Conservation (phyloP, 192 early-diverging fungal species). For the Mortierella antarctica region DNA sequence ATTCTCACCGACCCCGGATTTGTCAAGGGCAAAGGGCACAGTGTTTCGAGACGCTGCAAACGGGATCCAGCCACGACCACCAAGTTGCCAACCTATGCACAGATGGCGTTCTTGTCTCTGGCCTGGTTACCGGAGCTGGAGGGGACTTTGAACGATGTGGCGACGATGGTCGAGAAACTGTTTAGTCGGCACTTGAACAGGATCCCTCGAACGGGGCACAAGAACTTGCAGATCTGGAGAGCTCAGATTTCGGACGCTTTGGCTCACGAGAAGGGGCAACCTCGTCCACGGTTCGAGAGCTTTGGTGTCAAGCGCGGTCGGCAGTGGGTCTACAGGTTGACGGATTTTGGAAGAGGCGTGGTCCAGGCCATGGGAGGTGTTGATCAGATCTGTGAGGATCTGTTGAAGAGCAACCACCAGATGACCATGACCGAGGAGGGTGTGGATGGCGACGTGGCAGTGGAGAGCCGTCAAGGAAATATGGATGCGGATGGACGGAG, state of each 20-base stretch:
- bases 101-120: constrained; percentile 50
- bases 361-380: constrained; percentile 49
- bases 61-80: constrained; percentile 23
- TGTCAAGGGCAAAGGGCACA: constrained; percentile 45
- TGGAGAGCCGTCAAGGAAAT: neutral
- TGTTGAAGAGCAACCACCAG: constrained; percentile 38
- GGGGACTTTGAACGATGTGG: constrained; percentile 44
- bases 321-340: constrained; percentile 48
- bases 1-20: constrained; percentile 49
- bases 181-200: constrained; percentile 47
- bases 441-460: neutral
- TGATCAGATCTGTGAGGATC: constrained; percentile 33
- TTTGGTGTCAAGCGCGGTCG: constrained; percentile 49
- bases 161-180: constrained; percentile 45
- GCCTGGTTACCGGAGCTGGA: constrained; percentile 43
- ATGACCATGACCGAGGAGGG: constrained; percentile 10
- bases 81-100: constrained; percentile 48
- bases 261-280: constrained; percentile 50
- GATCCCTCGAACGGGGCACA: constrained; percentile 49
- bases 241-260: constrained; percentile 52
- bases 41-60: constrained; percentile 35
- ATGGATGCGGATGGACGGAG: constrained; percentile 4
- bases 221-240: constrained; percentile 52
- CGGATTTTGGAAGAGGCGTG: constrained; percentile 36
- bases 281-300: constrained; percentile 48